Base-by-base conservation (phyloP, 2,329 filamentous ascomycete species). In the Lomentospora prolificans region DNA sequence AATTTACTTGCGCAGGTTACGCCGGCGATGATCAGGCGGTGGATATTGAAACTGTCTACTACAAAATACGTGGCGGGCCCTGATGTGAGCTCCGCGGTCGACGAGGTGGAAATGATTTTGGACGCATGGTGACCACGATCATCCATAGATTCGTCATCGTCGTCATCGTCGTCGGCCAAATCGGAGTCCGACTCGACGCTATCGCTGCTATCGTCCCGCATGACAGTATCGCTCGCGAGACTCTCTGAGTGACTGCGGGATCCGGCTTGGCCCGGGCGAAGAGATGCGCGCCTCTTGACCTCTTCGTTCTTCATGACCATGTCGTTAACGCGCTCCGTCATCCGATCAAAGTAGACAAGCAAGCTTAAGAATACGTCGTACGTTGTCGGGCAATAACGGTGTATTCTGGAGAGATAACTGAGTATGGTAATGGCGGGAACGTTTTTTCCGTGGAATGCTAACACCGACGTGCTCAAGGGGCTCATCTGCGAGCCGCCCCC, bases 1-100 rank as follows among this genome's bases (percentile, higher is more conserved):
- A 97, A 99, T 71, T 99, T 99, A 81, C 92, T 97, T 4, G 94
- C 91, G 70, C 94, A 97, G 3, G 94, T 99, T 48, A 99, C 94
- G 33, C 92, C 94, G 2, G 94, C 90, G 67, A 99, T 99, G 55
- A 97, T 91, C 56, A 99, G 76, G 56, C 94, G 85, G 68, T 99
- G 94, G 60, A 99, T 97, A 72, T 99, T 99, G 75, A 94, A 99
- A 72, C 94, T 97, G 72, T 99, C 94, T 9, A 97, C 94, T 41
- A 97, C 92, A 67, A 99, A 97, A 58, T 81, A 83, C 7, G 79
- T 81, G 4, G 77, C 76, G n/a, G 70, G 62, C 5, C 60, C 64
- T 44, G 44, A 10, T 10, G 44, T 48, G 44, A 22, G 44, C 44
- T 48, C 44, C 17, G 22, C 22, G 12, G 61, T 53, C 12, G 62